phyloP scores from a whole-genome alignment of 495 filamentous ascomycete species.

The Penicillium flavigenum region DNA sequence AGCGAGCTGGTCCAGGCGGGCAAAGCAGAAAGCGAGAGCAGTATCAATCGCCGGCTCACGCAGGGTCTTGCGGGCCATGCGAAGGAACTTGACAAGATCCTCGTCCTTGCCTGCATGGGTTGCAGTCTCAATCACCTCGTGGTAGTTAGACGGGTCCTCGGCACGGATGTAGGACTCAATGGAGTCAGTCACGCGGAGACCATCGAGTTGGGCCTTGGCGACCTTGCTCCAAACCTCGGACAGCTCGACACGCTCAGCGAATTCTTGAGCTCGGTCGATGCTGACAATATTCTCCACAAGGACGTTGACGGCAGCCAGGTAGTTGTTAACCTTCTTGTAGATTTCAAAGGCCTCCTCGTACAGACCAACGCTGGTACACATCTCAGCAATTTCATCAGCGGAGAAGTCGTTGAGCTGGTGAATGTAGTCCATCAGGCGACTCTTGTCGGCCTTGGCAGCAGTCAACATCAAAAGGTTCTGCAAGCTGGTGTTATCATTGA shows the following conservation, averaged over 20 bases:
- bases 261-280: conserved; percentile 96
- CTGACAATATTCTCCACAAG: conserved; percentile 97
- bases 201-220: conserved; percentile 97
- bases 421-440: conserved; percentile 95
- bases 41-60: conserved; percentile 96
- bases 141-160: conserved; percentile 86
- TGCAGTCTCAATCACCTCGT: conserved; percentile 93
- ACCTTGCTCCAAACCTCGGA: conserved; percentile 99
- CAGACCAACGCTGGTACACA: conserved; percentile 92
- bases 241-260: conserved; percentile 91
- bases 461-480: conserved; percentile 98
- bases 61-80: conserved; percentile 94
- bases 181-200: conserved; percentile 86
- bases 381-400: conserved; percentile 84
- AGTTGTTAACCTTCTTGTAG: conserved; percentile 94
- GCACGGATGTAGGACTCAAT: conserved; percentile 98
- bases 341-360: conserved; percentile 98
- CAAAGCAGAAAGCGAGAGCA: conserved; percentile 87
- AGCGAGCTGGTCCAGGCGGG: conserved; percentile 82
- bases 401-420: conserved; percentile 86
- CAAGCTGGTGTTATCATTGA: conserved; percentile 94
- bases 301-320: conserved; percentile 82
- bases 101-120: conserved; percentile 97
- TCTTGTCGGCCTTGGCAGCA: conserved; percentile 93
- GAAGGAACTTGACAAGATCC: conserved; percentile 93